Evolutionary conservation across 768 basidiomycete genomes (phyloP).

Genomic region (Mrakia gelida): DNA sequence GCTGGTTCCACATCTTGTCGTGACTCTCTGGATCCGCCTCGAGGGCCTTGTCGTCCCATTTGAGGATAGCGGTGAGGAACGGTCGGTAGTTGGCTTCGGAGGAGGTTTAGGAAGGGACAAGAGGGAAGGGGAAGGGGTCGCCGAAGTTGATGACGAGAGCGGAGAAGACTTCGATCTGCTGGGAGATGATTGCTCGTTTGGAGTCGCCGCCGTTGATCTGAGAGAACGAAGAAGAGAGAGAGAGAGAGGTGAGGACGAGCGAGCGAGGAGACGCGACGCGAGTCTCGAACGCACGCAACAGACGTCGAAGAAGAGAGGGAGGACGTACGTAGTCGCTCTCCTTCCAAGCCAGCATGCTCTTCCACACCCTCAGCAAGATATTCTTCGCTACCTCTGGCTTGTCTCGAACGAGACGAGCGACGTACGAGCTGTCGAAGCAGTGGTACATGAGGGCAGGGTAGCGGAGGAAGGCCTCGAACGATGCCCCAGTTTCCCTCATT

Average conservation of each 20-base stretch:
- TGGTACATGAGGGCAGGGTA: background rate
- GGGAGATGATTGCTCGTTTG: too few species aligned
- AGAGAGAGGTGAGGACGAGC: background rate
- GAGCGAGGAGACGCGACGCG: background rate
- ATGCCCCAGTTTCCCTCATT: background rate
- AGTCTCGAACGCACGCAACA: background rate
- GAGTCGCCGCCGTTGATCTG: too few species aligned
- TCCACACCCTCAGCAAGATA: background rate
- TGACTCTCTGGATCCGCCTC: too few species aligned
- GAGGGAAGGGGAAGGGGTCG: too few species aligned
- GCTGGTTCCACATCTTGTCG: too few species aligned
- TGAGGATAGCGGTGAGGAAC: too few species aligned
- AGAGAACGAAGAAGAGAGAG: too few species aligned
- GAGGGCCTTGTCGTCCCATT: too few species aligned
- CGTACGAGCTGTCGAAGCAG: background rate
- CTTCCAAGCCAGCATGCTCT: background rate
- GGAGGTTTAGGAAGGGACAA: too few species aligned
- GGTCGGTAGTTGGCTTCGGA: too few species aligned
- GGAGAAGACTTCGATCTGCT: too few species aligned
- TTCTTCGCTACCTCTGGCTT: background rate
- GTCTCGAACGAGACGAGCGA: background rate
- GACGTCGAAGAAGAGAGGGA: background rate
- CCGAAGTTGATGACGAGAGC: too few species aligned
- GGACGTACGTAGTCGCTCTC: background rate
- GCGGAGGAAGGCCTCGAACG: background rate